phyloP scores from a whole-genome alignment of 768 basidiomycete genomes.

The Mycena filopes region DNA sequence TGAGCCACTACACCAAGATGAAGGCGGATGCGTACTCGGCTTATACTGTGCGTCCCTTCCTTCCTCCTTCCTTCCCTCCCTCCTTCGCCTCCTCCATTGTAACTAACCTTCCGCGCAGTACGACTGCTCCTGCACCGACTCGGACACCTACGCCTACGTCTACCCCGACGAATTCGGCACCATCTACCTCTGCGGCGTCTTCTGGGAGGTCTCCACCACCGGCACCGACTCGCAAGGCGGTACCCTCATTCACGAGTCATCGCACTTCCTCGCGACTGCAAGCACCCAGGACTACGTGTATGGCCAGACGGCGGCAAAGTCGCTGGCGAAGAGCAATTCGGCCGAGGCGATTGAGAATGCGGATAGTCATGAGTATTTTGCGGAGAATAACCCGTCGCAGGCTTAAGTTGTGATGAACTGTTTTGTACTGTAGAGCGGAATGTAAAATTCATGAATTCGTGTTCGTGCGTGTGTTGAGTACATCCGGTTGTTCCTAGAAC shows the following conservation, averaged over 20 bases:
- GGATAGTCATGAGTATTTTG: constrained; percentile 51
- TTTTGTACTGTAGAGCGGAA: no score
- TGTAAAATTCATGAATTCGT: no score
- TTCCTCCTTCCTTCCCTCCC: no score
- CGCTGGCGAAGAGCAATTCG: constrained; percentile 52
- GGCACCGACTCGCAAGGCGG: constrained; percentile 61
- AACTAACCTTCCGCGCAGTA: no score
- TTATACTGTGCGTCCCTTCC: constrained; percentile 34
- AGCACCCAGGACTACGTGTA: constrained; percentile 58
- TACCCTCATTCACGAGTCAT: constrained; percentile 54
- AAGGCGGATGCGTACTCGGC: constrained; percentile 40
- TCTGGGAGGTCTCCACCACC: constrained; percentile 56
- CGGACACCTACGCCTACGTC: constrained; percentile 54
- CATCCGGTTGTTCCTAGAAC: no score
- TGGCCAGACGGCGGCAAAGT: constrained; percentile 55
- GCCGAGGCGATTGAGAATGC: constrained; percentile 45
- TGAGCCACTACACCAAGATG: constrained; percentile 52
- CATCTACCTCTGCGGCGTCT: constrained; percentile 60
- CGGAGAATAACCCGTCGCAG: constrained; percentile 47
- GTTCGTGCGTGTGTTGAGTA: no score
- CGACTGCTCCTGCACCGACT: constrained; percentile 44
- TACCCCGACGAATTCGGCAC: constrained; percentile 51
- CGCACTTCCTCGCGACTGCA: constrained; percentile 57
- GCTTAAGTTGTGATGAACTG: no score
- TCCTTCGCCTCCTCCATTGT: no score